Conservation (phyloP, 805 yeast genomes). For the Saccharomycopsis babjevae region DNA sequence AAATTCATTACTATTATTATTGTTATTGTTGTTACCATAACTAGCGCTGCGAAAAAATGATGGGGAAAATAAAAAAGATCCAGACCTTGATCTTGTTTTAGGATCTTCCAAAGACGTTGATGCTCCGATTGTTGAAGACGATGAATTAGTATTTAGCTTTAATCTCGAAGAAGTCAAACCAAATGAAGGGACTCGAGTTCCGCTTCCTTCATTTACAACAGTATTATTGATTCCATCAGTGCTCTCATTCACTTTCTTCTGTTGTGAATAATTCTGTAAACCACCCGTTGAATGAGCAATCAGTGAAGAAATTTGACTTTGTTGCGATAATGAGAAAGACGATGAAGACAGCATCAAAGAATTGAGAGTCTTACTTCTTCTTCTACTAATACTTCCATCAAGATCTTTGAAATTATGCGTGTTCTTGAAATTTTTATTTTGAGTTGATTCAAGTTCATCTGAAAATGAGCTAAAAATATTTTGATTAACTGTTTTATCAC, state of each 20-base stretch:
- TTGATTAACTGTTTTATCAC: neutral
- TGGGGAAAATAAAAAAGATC: neutral
- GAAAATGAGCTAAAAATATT: neutral
- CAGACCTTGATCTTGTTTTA: neutral
- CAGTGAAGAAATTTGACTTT: neutral
- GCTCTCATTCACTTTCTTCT: neutral
- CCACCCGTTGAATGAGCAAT: neutral
- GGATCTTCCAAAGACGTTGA: neutral
- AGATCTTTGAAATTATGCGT: neutral
- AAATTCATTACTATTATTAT: neutral
- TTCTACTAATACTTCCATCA: neutral
- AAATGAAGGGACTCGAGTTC: neutral
- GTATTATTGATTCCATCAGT: neutral
- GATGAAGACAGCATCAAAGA: conserved; percentile 2
- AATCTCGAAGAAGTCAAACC: neutral
- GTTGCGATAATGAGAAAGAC: neutral
- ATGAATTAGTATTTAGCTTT: neutral
- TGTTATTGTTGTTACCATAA: neutral
- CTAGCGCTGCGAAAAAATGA: neutral
- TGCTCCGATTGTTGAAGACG: neutral
- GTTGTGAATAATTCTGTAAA: neutral
- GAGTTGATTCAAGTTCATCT: neutral
- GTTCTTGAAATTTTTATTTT: neutral
- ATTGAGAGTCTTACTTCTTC: conserved; percentile 15
- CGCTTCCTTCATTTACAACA: neutral